phyloP scores from a whole-genome alignment of 306 rosid genomes.

The Erythrophleum fordii region DNA sequence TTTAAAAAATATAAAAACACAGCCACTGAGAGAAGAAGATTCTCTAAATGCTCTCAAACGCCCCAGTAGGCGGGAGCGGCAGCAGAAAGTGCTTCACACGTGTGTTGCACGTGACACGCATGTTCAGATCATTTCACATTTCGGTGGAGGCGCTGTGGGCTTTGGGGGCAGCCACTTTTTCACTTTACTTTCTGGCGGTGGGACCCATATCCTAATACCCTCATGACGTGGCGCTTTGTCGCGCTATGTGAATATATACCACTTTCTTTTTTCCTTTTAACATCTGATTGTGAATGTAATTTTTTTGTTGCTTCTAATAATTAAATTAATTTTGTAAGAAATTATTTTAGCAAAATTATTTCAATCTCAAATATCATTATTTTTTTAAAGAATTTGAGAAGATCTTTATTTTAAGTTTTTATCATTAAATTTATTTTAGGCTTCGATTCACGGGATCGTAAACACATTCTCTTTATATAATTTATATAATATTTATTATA shows the following conservation, averaged over 20 bases:
- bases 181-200: not conserved
- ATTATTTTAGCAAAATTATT: too few relatives aligned
- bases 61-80: too few relatives aligned
- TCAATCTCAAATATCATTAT: too few relatives aligned
- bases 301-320: too few relatives aligned
- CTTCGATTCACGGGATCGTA: too few relatives aligned
- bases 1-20: not conserved
- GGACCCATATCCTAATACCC: not conserved
- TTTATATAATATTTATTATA: too few relatives aligned
- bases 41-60: not conserved
- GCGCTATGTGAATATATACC: not conserved
- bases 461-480: too few relatives aligned
- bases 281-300: too few relatives aligned
- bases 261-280: not conserved
- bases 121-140: not conserved
- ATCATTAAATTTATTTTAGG: too few relatives aligned
- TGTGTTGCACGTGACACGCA: not conserved
- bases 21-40: not conserved
- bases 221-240: not conserved
- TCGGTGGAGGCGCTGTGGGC: not conserved
- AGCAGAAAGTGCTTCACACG: not conserved
- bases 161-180: not conserved
- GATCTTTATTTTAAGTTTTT: too few relatives aligned
- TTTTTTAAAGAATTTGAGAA: too few relatives aligned
- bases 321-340: too few relatives aligned